phyloP scores from a whole-genome alignment of 805 yeast genomes.

The Ogataea corticis region DNA sequence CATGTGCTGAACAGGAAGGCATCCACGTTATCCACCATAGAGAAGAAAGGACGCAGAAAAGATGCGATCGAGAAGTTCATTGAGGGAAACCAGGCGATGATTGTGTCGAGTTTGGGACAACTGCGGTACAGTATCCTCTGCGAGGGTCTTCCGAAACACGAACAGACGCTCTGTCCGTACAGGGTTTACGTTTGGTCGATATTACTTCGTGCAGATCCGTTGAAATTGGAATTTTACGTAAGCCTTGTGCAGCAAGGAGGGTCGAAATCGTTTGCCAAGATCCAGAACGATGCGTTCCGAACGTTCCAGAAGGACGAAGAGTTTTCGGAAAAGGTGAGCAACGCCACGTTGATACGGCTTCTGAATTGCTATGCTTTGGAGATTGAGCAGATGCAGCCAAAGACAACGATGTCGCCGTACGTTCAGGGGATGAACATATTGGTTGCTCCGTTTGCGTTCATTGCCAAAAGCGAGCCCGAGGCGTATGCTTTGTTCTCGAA shows the following conservation, averaged over 20 bases:
- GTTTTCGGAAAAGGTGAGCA: constrained; percentile 68
- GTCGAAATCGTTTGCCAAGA: constrained; percentile 62
- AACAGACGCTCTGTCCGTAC: constrained; percentile 56
- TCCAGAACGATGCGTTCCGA: constrained; percentile 81
- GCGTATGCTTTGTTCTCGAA: constrained; percentile 73
- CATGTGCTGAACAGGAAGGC: constrained; percentile 19
- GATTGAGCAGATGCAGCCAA: constrained; percentile 20
- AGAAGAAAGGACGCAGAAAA: constrained; percentile 42
- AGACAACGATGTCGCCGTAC: constrained; percentile 45
- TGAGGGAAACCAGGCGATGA: constrained; percentile 43
- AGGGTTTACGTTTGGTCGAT: constrained; percentile 82
- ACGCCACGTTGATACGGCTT: constrained; percentile 64
- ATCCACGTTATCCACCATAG: constrained; percentile 17
- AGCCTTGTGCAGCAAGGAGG: constrained; percentile 56
- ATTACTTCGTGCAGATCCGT: constrained; percentile 61
- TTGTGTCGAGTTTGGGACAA: constrained; percentile 52
- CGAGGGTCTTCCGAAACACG: constrained; percentile 41
- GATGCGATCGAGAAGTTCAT: constrained; percentile 56
- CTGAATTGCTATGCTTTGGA: constrained; percentile 70
- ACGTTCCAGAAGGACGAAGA: constrained; percentile 73
- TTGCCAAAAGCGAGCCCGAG: constrained; percentile 79
- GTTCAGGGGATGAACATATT: constrained; percentile 94
- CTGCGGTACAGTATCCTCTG: constrained; percentile 51
- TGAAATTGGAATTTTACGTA: constrained; percentile 55
- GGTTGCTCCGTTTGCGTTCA: constrained; percentile 78